Base-by-base conservation (phyloP, 805 yeast genomes). In the Metschnikowia arizonensis region DNA sequence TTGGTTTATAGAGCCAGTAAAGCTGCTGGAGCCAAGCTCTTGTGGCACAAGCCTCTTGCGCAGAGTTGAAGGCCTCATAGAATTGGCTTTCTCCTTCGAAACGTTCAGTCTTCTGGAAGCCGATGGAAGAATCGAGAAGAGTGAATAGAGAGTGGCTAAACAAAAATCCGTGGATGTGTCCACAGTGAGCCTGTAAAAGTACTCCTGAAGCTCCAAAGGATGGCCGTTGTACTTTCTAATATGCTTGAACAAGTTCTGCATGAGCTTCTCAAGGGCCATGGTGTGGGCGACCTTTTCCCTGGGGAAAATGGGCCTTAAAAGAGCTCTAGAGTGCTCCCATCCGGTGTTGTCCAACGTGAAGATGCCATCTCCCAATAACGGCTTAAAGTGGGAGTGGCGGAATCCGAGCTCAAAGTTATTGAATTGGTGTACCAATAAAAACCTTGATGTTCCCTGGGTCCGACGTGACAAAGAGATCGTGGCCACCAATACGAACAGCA, bases 391-490 rank as follows among this genome's bases (percentile, higher is more conserved):
- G 3, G 56, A 53, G 49, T 62, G 67, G 50, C 72, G 62, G 1
- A 56, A 44, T 12, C 71, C 72, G 4, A 66, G 50, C 23, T 54
- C 61, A 50, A 65, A 68, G 42, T 66, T 70, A 45, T 60, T 59
- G 49, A 68, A 66, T 49, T 68, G 71, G 17, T 71, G 66, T 17
- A 68, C 68, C 44, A 66, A 61, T 12, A 68, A 33, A n/a, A 2
- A 72, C 70, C 48, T 68, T 67, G 42, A 66, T 57, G 41, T 64
- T 67, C 44, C 66, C 73, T 3, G 69, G 69, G 36, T 65, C 69
- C 42, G 50, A 55, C 12, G 72, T 65, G 24, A 48, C 46, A 25
- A 52, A 37, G 24, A 28, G 32, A 15, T 37, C 40, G 12, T 15
- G 40, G 33, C 40, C 40, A 4, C 40, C 49, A 15, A 46, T 44